These are phyloP conservation scores for Quercus variabilis DNA, from an alignment of 306 rosid species.

Conservation along the genomic window DNA sequence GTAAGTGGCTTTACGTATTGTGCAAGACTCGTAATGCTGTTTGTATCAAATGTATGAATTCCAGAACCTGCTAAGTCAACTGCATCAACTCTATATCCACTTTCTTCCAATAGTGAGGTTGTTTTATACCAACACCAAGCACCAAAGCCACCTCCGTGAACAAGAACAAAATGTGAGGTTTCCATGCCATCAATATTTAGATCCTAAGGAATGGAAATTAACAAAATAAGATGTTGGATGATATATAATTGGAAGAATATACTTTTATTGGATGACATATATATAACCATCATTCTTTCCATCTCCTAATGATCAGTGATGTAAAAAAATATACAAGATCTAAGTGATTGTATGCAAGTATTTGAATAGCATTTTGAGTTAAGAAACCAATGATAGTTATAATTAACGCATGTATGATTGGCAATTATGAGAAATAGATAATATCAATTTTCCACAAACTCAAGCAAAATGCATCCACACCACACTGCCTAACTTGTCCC, in stretches of 20 bases:
- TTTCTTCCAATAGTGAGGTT: conserved; percentile 83
- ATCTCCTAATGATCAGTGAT: not conserved
- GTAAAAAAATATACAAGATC: not conserved
- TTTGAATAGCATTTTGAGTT: too few relatives aligned
- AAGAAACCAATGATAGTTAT: not conserved
- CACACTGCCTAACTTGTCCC: too few relatives aligned
- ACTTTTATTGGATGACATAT: not conserved
- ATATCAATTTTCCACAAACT: not conserved
- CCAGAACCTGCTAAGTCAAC: conserved; percentile 93
- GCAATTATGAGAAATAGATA: not conserved
- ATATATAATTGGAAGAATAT: not conserved
- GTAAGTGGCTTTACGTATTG: conserved; percentile 88
- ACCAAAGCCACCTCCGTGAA: conserved; percentile 98
- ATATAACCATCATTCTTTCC: too few relatives aligned
- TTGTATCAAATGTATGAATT: conserved; percentile 75
- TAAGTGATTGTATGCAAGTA: not conserved
- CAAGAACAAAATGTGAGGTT: conserved; percentile 83
- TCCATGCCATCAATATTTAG: conserved; percentile 74
- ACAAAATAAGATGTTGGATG: not conserved
- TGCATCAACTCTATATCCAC: conserved; percentile 76
- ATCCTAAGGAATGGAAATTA: conserved; percentile 34
- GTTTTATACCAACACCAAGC: conserved; percentile 99
- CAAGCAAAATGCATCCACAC: too few relatives aligned
- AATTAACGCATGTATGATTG: not conserved
- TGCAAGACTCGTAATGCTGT: conserved; percentile 61